phyloP scores from a whole-genome alignment of 805 yeast species.

The Saccharomyces paradoxus region DNA sequence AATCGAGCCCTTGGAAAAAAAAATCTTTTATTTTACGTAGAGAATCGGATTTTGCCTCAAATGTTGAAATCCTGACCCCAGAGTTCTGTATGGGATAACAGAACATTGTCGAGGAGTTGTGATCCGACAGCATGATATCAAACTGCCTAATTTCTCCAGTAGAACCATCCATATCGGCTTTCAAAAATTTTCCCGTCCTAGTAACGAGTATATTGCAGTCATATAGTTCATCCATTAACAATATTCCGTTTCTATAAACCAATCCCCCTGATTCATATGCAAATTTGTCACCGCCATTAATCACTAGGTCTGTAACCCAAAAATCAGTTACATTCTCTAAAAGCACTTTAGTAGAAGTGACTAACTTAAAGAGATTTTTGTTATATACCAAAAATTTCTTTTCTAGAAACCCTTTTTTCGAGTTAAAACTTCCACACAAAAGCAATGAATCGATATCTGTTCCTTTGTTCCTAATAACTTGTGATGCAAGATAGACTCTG shows the following conservation, averaged over 20 bases:
- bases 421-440: background rate
- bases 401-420: constrained; percentile 1
- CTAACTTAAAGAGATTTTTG: background rate
- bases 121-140: background rate
- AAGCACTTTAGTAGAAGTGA: background rate
- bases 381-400: background rate
- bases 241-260: background rate
- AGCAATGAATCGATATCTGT: background rate
- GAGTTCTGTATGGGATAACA: background rate
- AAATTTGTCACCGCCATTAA: background rate
- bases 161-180: background rate
- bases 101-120: background rate
- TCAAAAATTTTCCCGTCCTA: background rate
- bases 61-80: background rate
- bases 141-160: background rate
- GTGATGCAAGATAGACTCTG: background rate
- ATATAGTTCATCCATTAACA: background rate
- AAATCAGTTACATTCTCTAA: background rate
- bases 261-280: background rate
- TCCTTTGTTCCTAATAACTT: background rate
- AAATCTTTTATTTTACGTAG: background rate
- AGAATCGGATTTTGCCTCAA: background rate
- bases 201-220: background rate
- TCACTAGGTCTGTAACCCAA: background rate
- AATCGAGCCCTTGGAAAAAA: background rate